These are phyloP conservation scores for Fusarium armeniacum DNA, from an alignment of 2,329 filamentous ascomycete genomes.

Conservation along the genomic window DNA sequence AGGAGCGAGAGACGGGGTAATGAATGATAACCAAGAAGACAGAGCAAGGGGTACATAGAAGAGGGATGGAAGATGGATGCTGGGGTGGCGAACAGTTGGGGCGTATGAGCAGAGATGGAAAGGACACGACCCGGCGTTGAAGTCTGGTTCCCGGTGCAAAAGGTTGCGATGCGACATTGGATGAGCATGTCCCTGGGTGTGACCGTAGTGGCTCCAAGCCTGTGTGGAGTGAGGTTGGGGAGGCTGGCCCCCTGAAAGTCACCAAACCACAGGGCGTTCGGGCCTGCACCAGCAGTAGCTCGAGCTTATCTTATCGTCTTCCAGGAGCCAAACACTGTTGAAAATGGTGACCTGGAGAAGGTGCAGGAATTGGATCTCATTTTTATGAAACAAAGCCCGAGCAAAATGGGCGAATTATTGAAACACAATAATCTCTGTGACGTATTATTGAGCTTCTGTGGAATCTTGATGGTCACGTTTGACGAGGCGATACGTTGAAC, in stretches of 20 bases:
- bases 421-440: slow-evolving; percentile 29
- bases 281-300: slow-evolving; percentile 35
- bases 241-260: slow-evolving; percentile 29
- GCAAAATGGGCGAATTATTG: slow-evolving; percentile 31
- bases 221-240: slow-evolving; percentile 41
- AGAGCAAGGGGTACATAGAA: slow-evolving; percentile 42
- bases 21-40: slow-evolving; percentile 41
- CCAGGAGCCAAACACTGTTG: slow-evolving; percentile 21
- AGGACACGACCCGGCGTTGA: slow-evolving; percentile 31
- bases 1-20: slow-evolving; percentile 48
- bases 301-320: slow-evolving; percentile 43
- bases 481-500: slow-evolving; percentile 13
- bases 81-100: slow-evolving; percentile 48
- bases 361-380: slow-evolving; percentile 38
- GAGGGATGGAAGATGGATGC: slow-evolving; percentile 44
- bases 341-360: not conserved
- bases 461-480: slow-evolving; percentile 13
- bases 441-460: slow-evolving; percentile 6
- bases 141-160: slow-evolving; percentile 21
- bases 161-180: slow-evolving; percentile 32
- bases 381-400: slow-evolving; percentile 43
- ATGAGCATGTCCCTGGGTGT: slow-evolving; percentile 32
- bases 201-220: slow-evolving; percentile 28
- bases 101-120: slow-evolving; percentile 27
- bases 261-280: slow-evolving; percentile 35